Percentiles rank a stretch among this genome's conserved stretches.
phyloP scores from a whole-genome alignment of 1,139 yeast genomes.

The Pichia sp. region DNA sequence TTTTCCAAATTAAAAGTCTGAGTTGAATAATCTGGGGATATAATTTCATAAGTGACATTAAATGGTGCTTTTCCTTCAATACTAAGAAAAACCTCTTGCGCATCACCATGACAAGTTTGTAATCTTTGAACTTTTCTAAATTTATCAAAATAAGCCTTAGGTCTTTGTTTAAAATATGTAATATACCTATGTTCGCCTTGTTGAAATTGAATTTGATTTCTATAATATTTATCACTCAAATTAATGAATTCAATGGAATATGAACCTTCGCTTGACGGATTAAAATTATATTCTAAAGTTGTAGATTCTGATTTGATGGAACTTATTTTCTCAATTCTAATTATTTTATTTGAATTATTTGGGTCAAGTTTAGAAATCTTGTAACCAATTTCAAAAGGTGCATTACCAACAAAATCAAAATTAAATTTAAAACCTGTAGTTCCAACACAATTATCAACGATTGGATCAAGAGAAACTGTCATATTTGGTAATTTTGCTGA shows the following conservation, averaged over 20 bases:
- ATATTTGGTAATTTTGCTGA: conserved; percentile 42
- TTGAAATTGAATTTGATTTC: conserved; percentile 32
- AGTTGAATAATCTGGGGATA: conserved; percentile 43
- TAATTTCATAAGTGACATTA: conserved; percentile 59
- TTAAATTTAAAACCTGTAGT: conserved; percentile 70
- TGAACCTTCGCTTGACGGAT: conserved; percentile 76
- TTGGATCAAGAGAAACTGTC: conserved; percentile 49
- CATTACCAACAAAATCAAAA: conserved; percentile 67
- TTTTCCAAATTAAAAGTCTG: conserved; percentile 38
- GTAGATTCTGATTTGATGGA: conserved; percentile 25
- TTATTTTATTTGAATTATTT: conserved; percentile 25
- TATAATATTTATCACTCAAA: conserved; percentile 51
- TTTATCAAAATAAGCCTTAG: conserved; percentile 35
- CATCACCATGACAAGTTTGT: conserved; percentile 38
- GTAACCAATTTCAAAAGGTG: conserved; percentile 70
- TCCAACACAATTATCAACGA: conserved; percentile 86
- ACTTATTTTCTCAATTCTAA: conserved; percentile 33
- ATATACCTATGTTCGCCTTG: conserved; percentile 39
- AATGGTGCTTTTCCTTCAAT: conserved; percentile 81
- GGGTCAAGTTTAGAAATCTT: conserved; percentile 50
- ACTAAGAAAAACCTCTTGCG: conserved; percentile 41
- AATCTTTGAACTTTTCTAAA: conserved; percentile 17
- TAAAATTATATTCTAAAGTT: conserved; percentile 49
- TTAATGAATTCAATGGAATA: conserved; percentile 65
- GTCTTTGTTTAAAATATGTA: conserved; percentile 47